A percentile compares a stretch with the other conserved stretches of the same genome.
Conservation (phyloP, 768 basidiomycete species). For the Cystofilobasidium capitatum region DNA sequence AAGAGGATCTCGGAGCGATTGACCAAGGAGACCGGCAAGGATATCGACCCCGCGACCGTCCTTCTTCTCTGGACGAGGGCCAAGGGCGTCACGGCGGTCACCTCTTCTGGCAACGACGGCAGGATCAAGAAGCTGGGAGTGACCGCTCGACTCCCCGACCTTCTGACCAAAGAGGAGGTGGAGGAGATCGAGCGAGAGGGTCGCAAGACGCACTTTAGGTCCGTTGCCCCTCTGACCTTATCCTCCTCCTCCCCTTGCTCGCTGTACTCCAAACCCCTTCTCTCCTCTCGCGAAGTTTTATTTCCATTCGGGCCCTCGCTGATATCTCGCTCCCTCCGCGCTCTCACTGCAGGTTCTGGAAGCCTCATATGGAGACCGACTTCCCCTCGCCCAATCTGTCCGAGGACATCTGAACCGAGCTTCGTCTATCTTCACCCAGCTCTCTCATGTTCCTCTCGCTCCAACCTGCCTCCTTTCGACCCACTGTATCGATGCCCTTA, state of each 20-base stretch:
- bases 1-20: slow-evolving; percentile 31
- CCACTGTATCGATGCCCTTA: too few species aligned
- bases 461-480: too few species aligned
- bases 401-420: slow-evolving; percentile 15
- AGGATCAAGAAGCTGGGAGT: slow-evolving; percentile 33
- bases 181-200: slow-evolving; percentile 37
- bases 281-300: background rate
- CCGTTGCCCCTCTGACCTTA: background rate
- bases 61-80: slow-evolving; percentile 36
- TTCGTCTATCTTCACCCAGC: too few species aligned
- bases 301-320: background rate
- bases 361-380: slow-evolving; percentile 35
- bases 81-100: slow-evolving; percentile 34
- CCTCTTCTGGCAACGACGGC: slow-evolving; percentile 30
- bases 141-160: slow-evolving; percentile 28
- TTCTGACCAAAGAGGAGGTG: slow-evolving; percentile 36
- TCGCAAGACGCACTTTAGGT: slow-evolving; percentile 32
- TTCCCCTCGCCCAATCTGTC: slow-evolving; percentile 35
- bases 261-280: too few species aligned
- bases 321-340: too few species aligned
- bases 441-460: too few species aligned
- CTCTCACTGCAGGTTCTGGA: background rate
- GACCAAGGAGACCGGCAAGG: slow-evolving; percentile 30
- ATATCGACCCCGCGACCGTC: slow-evolving; percentile 32
- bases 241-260: background rate